Percentiles rank a stretch among this genome's conserved stretches.
Conservation (phyloP, 2,329 filamentous ascomycete genomes). For the Hypoxylon sp. region DNA sequence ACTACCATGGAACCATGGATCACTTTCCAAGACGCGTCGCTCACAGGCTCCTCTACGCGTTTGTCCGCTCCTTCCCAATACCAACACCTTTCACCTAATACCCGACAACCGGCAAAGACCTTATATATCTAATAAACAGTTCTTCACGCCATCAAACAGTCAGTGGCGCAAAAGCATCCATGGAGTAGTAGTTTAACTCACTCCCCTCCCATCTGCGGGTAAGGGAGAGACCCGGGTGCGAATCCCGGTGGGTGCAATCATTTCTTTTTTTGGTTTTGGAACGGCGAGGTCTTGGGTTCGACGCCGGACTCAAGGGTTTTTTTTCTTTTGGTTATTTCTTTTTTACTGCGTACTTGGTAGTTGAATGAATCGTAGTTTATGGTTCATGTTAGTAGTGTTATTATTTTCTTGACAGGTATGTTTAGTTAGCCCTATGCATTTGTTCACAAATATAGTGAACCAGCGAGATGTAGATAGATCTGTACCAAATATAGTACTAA, state of each 20-base stretch:
- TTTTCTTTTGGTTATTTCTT: not conserved
- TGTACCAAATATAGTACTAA: no score
- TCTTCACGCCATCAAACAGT: not conserved
- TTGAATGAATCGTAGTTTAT: no score
- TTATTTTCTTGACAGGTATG: no score
- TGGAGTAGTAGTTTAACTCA: conserved; percentile 54
- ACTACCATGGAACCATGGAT: no score
- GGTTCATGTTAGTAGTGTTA: no score
- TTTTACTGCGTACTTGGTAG: not conserved
- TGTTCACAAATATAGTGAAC: no score
- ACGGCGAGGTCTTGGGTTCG: conserved; percentile 7
- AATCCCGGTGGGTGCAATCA: conserved; percentile 52
- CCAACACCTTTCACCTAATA: not conserved
- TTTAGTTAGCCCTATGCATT: no score
- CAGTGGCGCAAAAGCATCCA: conserved; percentile 25
- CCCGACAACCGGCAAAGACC: not conserved
- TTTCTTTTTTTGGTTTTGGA: conserved; percentile 20
- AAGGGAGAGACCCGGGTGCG: conserved; percentile 53
- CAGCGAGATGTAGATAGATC: no score
- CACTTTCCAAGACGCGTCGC: conserved; percentile 2
- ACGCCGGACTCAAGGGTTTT: not conserved
- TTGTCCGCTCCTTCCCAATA: not conserved
- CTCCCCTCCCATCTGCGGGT: conserved; percentile 47
- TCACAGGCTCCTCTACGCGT: conserved; percentile 4
- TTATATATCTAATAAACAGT: conserved; percentile 11